Evolutionary conservation across 2,329 filamentous ascomycete genomes (phyloP), one percentile per base, ranked within the genome.

Genomic region (Tolypocladium pustulatum): DNA sequence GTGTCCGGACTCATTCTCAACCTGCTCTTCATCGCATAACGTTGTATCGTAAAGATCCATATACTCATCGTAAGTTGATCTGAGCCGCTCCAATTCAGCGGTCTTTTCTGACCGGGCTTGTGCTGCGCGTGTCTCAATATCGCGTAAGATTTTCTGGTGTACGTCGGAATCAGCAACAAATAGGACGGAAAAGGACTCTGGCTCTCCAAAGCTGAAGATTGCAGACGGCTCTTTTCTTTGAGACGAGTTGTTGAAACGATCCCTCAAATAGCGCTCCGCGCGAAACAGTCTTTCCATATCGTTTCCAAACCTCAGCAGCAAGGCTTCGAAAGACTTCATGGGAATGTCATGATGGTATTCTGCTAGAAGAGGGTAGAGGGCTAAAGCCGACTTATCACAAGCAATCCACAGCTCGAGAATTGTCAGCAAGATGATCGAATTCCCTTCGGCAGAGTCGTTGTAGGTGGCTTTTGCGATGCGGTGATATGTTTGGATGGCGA

Each of bases 371-470:
- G 72, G 68, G 30, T 74, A 71, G 0, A 68, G 58, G 0, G 43
- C n/a, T 2, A 74, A 70, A 1, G 77, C 77, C 4, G 72, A 71
- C 56, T 71, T 77, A 60, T 87, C 84, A 37, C 78, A 76, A 0
- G 79, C 79, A 8, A 82, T 65, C 84, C 84, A 87, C 0, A 87
- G 65, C 57, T 85, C 81, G 2, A 84, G 62, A 0, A 81, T 61
- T 0, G 77, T 82, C 0, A 87, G 71, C 1, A 82, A 61, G 78
- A 84, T 84, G 3, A 77, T 55, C 0, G 84, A 87, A 0, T 71
- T 62, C 0, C 67, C 69, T 57, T 80, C 75, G 0, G 82, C 77
- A 8, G 76, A 73, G 0, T 56, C 61, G 0, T 57, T 2, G 51
- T 84, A 84, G 0, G 38, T 10, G 0, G 1, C 0, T 0, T 34